phyloP scores from a whole-genome alignment of 2,329 filamentous ascomycete genomes.

The Penicillium hesseltinei region DNA sequence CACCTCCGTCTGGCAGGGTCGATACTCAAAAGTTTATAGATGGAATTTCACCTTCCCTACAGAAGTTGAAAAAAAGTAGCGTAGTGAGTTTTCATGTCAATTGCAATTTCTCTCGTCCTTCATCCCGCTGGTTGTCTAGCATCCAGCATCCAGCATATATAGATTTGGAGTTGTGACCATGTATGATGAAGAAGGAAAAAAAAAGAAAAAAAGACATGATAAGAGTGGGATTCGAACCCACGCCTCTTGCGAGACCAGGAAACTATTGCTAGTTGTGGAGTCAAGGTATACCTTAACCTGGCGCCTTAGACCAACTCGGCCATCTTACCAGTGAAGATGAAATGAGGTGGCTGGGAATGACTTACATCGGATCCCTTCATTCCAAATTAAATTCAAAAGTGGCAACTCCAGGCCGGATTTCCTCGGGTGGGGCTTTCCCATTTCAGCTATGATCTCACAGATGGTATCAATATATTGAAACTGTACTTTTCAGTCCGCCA shows the following conservation, averaged over 20 bases:
- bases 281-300: slow-evolving; percentile 34
- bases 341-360: fast-evolving
- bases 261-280: slow-evolving; percentile 12
- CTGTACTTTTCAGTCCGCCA: background rate
- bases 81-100: background rate
- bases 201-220: background rate
- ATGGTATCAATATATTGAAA: background rate
- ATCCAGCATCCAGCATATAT: background rate
- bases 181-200: too few relatives aligned
- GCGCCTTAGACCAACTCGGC: slow-evolving; percentile 39
- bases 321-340: slow-evolving; percentile 28
- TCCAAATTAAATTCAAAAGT: background rate
- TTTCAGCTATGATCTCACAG: background rate
- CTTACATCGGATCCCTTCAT: fast-evolving
- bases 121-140: too few relatives aligned
- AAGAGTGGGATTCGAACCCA: slow-evolving; percentile 15
- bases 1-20: background rate
- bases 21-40: background rate
- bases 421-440: slow-evolving; percentile 6
- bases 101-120: background rate
- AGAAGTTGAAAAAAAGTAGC: background rate
- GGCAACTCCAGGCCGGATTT: slow-evolving; percentile 2
- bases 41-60: background rate
- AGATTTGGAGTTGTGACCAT: background rate
- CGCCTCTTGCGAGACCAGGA: slow-evolving; percentile 13